Evolutionary conservation across 164 flowering plant species (phyloP).

Genomic region (Umbellularia californica): DNA sequence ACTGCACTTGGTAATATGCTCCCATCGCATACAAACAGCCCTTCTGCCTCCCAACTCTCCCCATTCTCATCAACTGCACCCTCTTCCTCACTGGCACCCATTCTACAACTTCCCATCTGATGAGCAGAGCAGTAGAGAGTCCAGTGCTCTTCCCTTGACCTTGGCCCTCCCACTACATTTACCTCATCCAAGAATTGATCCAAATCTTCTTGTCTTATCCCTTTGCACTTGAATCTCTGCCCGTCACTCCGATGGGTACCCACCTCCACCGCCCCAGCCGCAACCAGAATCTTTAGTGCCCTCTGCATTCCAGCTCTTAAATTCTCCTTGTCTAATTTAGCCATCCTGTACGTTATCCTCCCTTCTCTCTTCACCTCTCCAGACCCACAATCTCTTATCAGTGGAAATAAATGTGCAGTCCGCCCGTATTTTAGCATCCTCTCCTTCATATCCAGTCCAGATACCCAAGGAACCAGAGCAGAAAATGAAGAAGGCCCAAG

Average conservation of each 20-base stretch:
- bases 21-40: conserved; percentile 39
- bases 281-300: conserved; percentile 34
- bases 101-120: conserved; percentile 46
- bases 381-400: conserved; percentile 36
- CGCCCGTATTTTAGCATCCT: conserved; percentile 26
- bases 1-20: conserved; percentile 42
- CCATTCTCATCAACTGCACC: conserved; percentile 43
- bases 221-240: conserved; percentile 26
- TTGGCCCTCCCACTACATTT: conserved; percentile 12
- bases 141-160: conserved; percentile 23
- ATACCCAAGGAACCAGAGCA: conserved; percentile 33
- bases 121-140: conserved; percentile 30
- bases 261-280: conserved; percentile 46
- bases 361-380: conserved; percentile 34
- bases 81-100: conserved; percentile 31
- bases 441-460: conserved; percentile 37
- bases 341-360: conserved; percentile 23
- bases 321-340: conserved; percentile 27
- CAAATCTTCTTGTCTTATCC: conserved; percentile 29
- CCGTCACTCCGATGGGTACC: conserved; percentile 37
- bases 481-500: conserved; percentile 32
- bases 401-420: conserved; percentile 27
- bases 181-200: conserved; percentile 32
- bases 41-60: conserved; percentile 49
- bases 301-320: conserved; percentile 24